Conservation (phyloP, 805 yeast genomes). For the Jamesozyma gamospora region DNA sequence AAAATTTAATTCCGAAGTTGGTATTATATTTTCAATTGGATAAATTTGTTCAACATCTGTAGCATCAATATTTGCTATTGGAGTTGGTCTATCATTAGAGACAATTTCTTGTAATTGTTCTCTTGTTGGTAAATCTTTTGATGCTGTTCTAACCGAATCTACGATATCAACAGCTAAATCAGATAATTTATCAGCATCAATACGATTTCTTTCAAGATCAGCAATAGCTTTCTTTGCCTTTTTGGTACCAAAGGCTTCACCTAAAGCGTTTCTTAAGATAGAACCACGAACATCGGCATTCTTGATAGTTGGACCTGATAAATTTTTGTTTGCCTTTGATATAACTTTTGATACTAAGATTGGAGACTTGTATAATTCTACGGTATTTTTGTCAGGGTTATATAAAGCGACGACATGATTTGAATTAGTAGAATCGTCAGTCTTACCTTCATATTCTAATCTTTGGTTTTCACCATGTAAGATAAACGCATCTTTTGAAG, state of each 20-base stretch:
- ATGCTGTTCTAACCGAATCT: conserved; percentile 62
- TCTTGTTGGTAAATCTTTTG: conserved; percentile 64
- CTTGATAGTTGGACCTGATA: conserved; percentile 53
- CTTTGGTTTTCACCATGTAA: conserved; percentile 72
- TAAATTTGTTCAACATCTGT: conserved; percentile 74
- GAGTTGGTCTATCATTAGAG: conserved; percentile 72
- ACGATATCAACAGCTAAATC: conserved; percentile 71
- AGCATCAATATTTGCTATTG: conserved; percentile 68
- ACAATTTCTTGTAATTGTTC: conserved; percentile 48
- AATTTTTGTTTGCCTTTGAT: conserved; percentile 47
- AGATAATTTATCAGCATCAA: conserved; percentile 74
- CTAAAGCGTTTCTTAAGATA: conserved; percentile 71
- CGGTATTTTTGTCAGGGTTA: conserved; percentile 53
- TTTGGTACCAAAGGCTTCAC: conserved; percentile 95
- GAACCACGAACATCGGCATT: conserved; percentile 40
- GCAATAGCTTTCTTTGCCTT: conserved; percentile 86
- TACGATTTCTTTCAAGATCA: conserved; percentile 70
- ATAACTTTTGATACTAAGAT: conserved; percentile 53
- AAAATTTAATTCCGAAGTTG: conserved; percentile 49
- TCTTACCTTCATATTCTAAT: conserved; percentile 61
- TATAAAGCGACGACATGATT: conserved; percentile 68
- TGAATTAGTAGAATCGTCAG: conserved; percentile 31
- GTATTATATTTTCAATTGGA: conserved; percentile 61
- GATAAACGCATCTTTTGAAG: conserved; percentile 31
- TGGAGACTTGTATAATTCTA: conserved; percentile 59